Base-by-base conservation (phyloP, 23 red algal genomes). In the Gracilaria domingensis region DNA sequence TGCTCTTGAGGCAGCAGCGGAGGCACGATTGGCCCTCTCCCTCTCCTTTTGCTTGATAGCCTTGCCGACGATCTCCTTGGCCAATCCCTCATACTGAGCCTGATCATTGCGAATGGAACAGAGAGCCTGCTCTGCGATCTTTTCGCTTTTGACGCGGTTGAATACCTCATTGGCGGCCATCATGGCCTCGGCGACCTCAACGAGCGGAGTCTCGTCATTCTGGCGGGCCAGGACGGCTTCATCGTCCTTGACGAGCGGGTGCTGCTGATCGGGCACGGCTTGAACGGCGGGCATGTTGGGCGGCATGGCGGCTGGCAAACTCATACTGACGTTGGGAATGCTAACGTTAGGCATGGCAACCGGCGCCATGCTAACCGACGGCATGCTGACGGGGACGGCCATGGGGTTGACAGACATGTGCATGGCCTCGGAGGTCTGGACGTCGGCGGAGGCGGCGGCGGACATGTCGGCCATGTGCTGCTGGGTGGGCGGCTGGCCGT, bases 31-130 rank as follows among this genome's bases (percentile, higher is more conserved):
- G 12, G 91, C 91, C 17, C 76, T 40, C 82, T 87, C 91, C 17
- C 91, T 82, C 82, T 86, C 82, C 61, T 88, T 94, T 28, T 94
- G 82, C 66, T 94, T 94, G 32, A 66, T 65, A 20, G 86, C 86
- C 39, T 90, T 90, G 53, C 75, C 86, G 26, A 78, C 56, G 21
- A 90, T 77, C 39, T 90, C 86, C 59, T 73, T 61, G 12, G 90
- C 72, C 71, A 90, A 58, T 0, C 90, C 80, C 67, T 93, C 78
- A 50, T 83, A 83, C 69, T 84, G 90, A 17, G 79, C 81, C 24
- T 83, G 90, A 33, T 93, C 81, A 36, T 70, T 85, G 29, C 79
- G 69, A 30, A 85, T 84, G 13, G 79, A 82, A 28, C 71, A 77
- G 29, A 93, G 77, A n/a, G 79, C 66, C 34, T 83, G 79, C 36